Percentiles rank a stretch among this genome's conserved stretches.
Evolutionary conservation across 768 basidiomycete genomes (phyloP).

Genomic region (Auricularia sp.): DNA sequence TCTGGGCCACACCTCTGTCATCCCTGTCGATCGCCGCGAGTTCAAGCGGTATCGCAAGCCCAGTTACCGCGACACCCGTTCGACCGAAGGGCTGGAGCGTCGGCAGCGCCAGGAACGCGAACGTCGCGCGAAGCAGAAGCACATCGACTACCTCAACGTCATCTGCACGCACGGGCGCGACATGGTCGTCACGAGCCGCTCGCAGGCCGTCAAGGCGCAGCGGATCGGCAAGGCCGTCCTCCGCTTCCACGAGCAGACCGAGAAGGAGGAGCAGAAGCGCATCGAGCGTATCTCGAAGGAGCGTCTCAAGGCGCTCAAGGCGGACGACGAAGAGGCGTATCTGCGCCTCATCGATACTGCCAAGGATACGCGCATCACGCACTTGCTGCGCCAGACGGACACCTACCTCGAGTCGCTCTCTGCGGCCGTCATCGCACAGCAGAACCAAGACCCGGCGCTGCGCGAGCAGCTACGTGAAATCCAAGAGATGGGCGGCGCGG

Average conservation of each 20-base stretch:
- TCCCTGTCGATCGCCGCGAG: slow-evolving; percentile 84
- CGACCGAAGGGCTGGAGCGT: slow-evolving; percentile 81
- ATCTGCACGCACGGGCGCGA: slow-evolving; percentile 80
- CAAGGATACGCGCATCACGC: slow-evolving; percentile 97
- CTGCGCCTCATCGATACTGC: slow-evolving; percentile 98
- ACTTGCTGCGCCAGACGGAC: slow-evolving; percentile 89
- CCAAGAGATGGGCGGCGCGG: slow-evolving; percentile 59
- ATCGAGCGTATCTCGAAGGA: slow-evolving; percentile 95
- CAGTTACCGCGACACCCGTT: slow-evolving; percentile 76
- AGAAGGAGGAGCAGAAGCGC: slow-evolving; percentile 96
- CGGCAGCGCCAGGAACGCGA: slow-evolving; percentile 89
- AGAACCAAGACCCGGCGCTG: slow-evolving; percentile 47
- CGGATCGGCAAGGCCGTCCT: slow-evolving; percentile 69
- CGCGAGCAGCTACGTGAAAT: slow-evolving; percentile 35
- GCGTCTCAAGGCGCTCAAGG: slow-evolving; percentile 93
- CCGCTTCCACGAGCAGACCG: slow-evolving; percentile 77
- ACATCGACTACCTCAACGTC: slow-evolving; percentile 82
- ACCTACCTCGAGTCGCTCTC: slow-evolving; percentile 90
- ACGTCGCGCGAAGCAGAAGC: slow-evolving; percentile 89
- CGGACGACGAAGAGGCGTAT: slow-evolving; percentile 99
- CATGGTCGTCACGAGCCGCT: slow-evolving; percentile 47
- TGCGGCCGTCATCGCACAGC: slow-evolving; percentile 87
- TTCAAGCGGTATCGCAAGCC: slow-evolving; percentile 84
- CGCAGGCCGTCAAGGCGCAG: slow-evolving; percentile 41
- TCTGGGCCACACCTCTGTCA: slow-evolving; percentile 75